Percentiles rank a stretch among this genome's conserved stretches.
phyloP scores from a whole-genome alignment of 495 filamentous ascomycete genomes.

The Penicillium samsonianum region DNA sequence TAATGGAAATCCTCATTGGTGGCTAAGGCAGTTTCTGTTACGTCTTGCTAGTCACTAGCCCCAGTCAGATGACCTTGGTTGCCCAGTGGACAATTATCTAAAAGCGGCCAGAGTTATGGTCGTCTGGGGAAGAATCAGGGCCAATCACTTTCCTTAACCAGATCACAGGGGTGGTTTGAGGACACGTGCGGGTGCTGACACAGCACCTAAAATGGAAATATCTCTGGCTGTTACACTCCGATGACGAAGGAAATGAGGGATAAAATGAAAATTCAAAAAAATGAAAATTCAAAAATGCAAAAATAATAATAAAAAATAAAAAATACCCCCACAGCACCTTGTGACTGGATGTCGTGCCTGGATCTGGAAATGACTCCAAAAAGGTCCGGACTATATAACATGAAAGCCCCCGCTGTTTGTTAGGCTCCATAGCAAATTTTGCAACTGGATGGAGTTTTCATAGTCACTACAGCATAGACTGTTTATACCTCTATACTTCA shows the following conservation, averaged over 20 bases:
- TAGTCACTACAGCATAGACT: slow-evolving; percentile 24
- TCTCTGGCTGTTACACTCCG: slow-evolving; percentile 12
- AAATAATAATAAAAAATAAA: slow-evolving; percentile 15
- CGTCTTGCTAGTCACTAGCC: slow-evolving; percentile 31
- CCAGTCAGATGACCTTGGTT: slow-evolving; percentile 15
- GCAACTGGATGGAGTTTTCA: slow-evolving; percentile 24
- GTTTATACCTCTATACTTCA: slow-evolving; percentile 13
- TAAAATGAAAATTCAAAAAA: slow-evolving; percentile 24
- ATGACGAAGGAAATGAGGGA: slow-evolving; percentile 18
- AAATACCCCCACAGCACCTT: slow-evolving; percentile 22
- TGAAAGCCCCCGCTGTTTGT: slow-evolving; percentile 7
- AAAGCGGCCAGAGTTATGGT: slow-evolving; percentile 5
- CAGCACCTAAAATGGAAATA: background rate
- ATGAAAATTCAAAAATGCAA: slow-evolving; percentile 18
- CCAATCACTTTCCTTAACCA: background rate
- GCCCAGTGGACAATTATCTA: slow-evolving; percentile 6
- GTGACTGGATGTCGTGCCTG: slow-evolving; percentile 36
- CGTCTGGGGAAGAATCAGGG: background rate
- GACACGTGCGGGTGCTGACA: slow-evolving; percentile 15
- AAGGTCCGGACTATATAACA: slow-evolving; percentile 10
- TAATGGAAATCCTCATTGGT: slow-evolving; percentile 38
- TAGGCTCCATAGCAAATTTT: slow-evolving; percentile 7
- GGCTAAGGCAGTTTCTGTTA: slow-evolving; percentile 40
- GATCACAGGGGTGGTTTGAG: slow-evolving; percentile 6
- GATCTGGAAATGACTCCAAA: slow-evolving; percentile 17